phyloP scores from a whole-genome alignment of 352 stramenopile genomes.

The Elongisporangium anandrum region DNA sequence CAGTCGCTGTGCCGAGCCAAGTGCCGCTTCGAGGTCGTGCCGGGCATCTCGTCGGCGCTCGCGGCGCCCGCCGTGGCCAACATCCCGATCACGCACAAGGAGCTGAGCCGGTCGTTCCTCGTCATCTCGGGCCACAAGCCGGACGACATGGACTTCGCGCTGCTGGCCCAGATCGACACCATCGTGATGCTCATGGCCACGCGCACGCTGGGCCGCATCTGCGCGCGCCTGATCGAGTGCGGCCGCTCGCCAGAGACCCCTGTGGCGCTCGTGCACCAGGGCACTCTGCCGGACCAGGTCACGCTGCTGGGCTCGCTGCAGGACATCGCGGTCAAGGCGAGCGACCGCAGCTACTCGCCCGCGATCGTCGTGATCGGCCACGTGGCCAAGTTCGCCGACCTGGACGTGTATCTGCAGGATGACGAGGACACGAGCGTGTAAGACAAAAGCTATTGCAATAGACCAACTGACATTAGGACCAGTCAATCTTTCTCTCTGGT shows the following conservation, averaged over 20 bases:
- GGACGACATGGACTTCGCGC: constrained; percentile 55
- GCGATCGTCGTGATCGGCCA: constrained; percentile 64
- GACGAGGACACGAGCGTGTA: constrained; percentile 32
- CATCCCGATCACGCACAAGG: constrained; percentile 68
- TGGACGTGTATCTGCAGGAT: constrained; percentile 52
- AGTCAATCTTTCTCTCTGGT: neutral
- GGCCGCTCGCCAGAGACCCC: constrained; percentile 35
- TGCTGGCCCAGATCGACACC: constrained; percentile 43
- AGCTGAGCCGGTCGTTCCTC: constrained; percentile 55
- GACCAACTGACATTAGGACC: neutral
- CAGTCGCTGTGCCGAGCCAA: constrained; percentile 34
- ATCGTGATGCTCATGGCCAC: constrained; percentile 61
- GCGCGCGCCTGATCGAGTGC: constrained; percentile 30
- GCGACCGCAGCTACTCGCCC: constrained; percentile 58
- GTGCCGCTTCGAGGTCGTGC: constrained; percentile 60
- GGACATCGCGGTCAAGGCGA: constrained; percentile 41
- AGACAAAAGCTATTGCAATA: neutral
- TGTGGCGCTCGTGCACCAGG: constrained; percentile 57
- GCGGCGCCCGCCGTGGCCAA: constrained; percentile 55
- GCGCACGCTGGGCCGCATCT: constrained; percentile 45
- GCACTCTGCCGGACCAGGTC: constrained; percentile 51
- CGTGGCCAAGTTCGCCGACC: constrained; percentile 53
- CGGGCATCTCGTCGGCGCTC: constrained; percentile 62
- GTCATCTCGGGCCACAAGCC: constrained; percentile 67
- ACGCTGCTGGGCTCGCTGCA: constrained; percentile 43